Evolutionary conservation across 768 basidiomycete species (phyloP).

Genomic region (Gloeostereum incarnatum): DNA sequence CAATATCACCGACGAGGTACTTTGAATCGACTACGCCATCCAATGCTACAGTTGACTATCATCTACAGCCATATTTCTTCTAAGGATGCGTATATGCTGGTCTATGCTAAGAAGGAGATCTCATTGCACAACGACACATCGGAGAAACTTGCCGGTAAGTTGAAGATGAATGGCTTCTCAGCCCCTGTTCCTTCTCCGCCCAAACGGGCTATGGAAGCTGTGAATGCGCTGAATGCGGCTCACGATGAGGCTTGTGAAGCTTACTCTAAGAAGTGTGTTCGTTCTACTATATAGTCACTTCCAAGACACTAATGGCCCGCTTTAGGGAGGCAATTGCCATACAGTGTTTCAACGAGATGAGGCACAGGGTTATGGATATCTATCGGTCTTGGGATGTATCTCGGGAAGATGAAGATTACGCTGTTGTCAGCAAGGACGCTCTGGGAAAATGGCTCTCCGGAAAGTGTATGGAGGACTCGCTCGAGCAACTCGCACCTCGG

Average conservation of each 20-base stretch:
- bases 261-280: constrained; percentile 36
- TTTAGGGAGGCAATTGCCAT: constrained; percentile 33
- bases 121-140: constrained; percentile 4
- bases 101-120: constrained; percentile 55
- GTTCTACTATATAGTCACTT: constrained; percentile 4
- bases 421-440: constrained; percentile 51
- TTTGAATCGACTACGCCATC: background rate
- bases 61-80: constrained; percentile 48
- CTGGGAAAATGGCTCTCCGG: constrained; percentile 54
- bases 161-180: background rate
- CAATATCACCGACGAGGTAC: background rate
- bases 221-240: constrained; percentile 42
- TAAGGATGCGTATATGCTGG: constrained; percentile 91
- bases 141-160: constrained; percentile 11
- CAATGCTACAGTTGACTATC: too few relatives aligned
- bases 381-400: constrained; percentile 54
- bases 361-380: constrained; percentile 47
- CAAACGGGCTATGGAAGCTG: constrained; percentile 38
- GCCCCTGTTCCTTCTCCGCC: constrained; percentile 36
- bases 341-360: constrained; percentile 36
- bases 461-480: constrained; percentile 20
- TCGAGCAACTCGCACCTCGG: constrained; percentile 8
- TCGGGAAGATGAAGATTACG: constrained; percentile 38
- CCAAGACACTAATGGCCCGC: constrained; percentile 6
- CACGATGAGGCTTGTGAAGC: constrained; percentile 46